A percentile compares a stretch with the other conserved stretches of the same genome.
Conservation (phyloP, 164 flowering plant genomes). For the Annona cherimola region DNA sequence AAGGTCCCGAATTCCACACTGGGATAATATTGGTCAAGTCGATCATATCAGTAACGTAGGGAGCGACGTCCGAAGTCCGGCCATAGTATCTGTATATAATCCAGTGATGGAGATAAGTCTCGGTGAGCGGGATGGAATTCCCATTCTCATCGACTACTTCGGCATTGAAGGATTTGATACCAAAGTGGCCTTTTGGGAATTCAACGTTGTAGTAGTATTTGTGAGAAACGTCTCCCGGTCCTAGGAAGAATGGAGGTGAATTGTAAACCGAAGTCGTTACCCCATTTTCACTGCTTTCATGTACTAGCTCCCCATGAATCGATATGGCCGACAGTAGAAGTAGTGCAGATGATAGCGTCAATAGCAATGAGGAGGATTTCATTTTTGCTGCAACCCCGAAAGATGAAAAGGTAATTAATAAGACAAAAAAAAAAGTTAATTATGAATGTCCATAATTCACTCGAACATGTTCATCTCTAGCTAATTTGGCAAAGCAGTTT, state of each 20-base stretch:
- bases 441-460: not conserved
- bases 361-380: not conserved
- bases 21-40: too few relatives aligned
- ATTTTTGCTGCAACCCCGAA: conserved; percentile 14
- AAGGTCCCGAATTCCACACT: conserved; percentile 53
- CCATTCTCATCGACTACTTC: conserved; percentile 85
- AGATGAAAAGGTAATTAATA: not conserved
- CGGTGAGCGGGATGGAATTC: conserved; percentile 71
- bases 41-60: too few relatives aligned
- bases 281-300: conserved; percentile 18
- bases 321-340: conserved; percentile 16
- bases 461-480: too few relatives aligned
- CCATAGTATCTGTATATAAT: conserved; percentile 46
- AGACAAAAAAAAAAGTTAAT: not conserved
- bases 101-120: conserved; percentile 97
- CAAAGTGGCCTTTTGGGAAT: conserved; percentile 57
- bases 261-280: conserved; percentile 43
- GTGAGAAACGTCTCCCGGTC: conserved; percentile 63
- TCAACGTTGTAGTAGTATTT: conserved; percentile 46
- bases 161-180: conserved; percentile 36
- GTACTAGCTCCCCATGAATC: conserved; percentile 20
- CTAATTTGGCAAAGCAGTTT: too few relatives aligned
- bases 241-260: conserved; percentile 56
- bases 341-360: conserved; percentile 13
- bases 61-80: not conserved